A percentile compares a stretch with the other conserved stretches of the same genome.
phyloP scores from a whole-genome alignment of 2,329 filamentous ascomycete genomes.

The Aspergillus carbonarius region DNA sequence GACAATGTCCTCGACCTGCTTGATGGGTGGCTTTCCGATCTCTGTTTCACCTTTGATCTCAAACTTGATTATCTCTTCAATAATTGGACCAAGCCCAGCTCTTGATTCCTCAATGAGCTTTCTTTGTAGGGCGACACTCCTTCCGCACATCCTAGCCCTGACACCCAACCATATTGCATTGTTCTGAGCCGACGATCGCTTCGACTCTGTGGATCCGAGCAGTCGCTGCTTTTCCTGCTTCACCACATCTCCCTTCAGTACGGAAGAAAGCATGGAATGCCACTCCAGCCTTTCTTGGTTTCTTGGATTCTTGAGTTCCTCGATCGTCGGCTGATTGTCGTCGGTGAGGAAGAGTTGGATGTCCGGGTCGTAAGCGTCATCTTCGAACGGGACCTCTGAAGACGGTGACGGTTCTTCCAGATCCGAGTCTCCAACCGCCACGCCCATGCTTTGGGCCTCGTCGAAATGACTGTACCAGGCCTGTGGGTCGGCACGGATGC shows the following conservation, averaged over 20 bases:
- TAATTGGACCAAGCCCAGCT: slow-evolving; percentile 65
- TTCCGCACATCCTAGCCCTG: slow-evolving; percentile 77
- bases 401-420: slow-evolving; percentile 88
- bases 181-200: slow-evolving; percentile 66
- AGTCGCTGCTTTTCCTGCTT: slow-evolving; percentile 96
- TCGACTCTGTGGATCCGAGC: slow-evolving; percentile 76
- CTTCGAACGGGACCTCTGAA: slow-evolving; percentile 77
- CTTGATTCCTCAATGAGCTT: slow-evolving; percentile 86
- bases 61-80: slow-evolving; percentile 90
- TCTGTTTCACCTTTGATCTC: slow-evolving; percentile 92
- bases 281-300: slow-evolving; percentile 92
- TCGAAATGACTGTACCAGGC: slow-evolving; percentile 65
- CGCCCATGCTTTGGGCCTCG: slow-evolving; percentile 66
- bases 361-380: slow-evolving; percentile 84
- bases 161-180: slow-evolving; percentile 85
- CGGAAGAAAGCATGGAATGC: slow-evolving; percentile 96
- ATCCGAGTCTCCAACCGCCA: slow-evolving; percentile 74
- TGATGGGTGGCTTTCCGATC: slow-evolving; percentile 79
- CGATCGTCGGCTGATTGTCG: slow-evolving; percentile 80
- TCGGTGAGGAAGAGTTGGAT: slow-evolving; percentile 91
- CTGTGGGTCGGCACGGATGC: slow-evolving; percentile 76
- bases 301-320: slow-evolving; percentile 83
- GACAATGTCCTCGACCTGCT: slow-evolving; percentile 88
- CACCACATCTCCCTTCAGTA: slow-evolving; percentile 93
- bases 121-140: slow-evolving; percentile 78